Evolutionary conservation across 2,329 filamentous ascomycete genomes (phyloP).

Genomic region (Clathrospora elynae): DNA sequence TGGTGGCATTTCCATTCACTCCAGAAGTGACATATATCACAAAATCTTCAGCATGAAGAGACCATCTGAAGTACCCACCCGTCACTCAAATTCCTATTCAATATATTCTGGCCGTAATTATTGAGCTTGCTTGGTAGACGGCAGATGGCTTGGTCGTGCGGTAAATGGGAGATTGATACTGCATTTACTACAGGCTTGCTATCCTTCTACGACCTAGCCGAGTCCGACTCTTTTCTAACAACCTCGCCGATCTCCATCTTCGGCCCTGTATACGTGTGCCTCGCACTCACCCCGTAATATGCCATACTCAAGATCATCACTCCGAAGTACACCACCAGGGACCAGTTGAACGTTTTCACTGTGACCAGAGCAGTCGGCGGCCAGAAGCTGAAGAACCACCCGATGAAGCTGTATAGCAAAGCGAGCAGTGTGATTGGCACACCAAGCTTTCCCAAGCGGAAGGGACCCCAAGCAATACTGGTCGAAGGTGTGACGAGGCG

Average conservation of each 20-base stretch:
- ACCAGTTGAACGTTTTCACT: slow-evolving; percentile 26
- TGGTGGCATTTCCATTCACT: too few species aligned
- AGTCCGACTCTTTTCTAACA: too few species aligned
- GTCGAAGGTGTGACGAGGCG: slow-evolving; percentile 3
- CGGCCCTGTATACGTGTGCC: slow-evolving; percentile 25
- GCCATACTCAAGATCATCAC: slow-evolving; percentile 12
- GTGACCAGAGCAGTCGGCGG: slow-evolving; percentile 7
- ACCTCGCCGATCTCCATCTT: slow-evolving; percentile 17
- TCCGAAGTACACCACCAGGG: slow-evolving; percentile 20
- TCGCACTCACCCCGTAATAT: slow-evolving; percentile 16
- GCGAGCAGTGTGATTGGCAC: slow-evolving; percentile 15
- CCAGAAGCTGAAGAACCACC: slow-evolving; percentile 26
- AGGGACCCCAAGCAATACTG: slow-evolving; percentile 15
- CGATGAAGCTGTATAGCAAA: slow-evolving; percentile 15
- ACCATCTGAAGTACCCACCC: too few species aligned
- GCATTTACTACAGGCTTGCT: neutral
- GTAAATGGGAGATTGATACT: too few species aligned
- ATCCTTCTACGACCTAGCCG: slow-evolving; percentile 2
- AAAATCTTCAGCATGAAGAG: too few species aligned
- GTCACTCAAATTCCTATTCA: too few species aligned
- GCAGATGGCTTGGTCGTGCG: too few species aligned
- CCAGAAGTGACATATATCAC: too few species aligned
- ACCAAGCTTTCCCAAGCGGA: slow-evolving; percentile 8
- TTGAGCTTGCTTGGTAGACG: too few species aligned
- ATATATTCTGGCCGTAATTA: too few species aligned